Percentiles rank a stretch among this genome's conserved stretches.
Evolutionary conservation across 179 eudicot genomes (phyloP).

Genomic region (Actinidia polygama): DNA sequence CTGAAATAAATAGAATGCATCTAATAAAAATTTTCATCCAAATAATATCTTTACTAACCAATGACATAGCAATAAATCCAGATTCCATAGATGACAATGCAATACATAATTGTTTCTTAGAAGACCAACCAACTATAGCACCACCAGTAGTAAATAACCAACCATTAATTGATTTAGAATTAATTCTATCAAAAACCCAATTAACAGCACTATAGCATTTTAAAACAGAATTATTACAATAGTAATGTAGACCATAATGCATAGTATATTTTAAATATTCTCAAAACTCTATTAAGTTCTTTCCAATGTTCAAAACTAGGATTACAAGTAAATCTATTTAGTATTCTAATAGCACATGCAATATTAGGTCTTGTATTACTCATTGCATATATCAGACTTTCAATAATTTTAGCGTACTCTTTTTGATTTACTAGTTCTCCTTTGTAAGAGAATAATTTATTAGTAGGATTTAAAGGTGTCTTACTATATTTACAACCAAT

Average conservation of each 20-base stretch:
- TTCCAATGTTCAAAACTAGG: not conserved
- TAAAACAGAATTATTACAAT: not conserved
- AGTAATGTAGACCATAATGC: not conserved
- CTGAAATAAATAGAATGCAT: too few relatives aligned
- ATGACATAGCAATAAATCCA: too few relatives aligned
- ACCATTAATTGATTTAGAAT: conserved; percentile 9
- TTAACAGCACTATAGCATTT: conserved; percentile 4
- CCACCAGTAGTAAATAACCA: conserved; percentile 6
- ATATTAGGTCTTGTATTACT: not conserved
- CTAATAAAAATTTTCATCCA: too few relatives aligned
- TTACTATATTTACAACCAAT: too few relatives aligned
- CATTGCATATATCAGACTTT: conserved; percentile 1
- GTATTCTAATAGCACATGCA: not conserved
- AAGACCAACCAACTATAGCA: not conserved
- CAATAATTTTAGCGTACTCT: not conserved
- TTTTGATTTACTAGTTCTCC: too few relatives aligned
- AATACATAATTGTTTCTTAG: too few relatives aligned
- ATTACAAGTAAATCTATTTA: not conserved
- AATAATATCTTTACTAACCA: too few relatives aligned
- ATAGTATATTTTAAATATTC: conserved; percentile 6
- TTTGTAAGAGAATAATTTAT: too few relatives aligned
- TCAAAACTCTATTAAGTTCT: not conserved
- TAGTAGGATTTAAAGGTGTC: too few relatives aligned
- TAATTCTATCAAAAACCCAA: conserved; percentile 7
- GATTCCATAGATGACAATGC: too few relatives aligned